Evolutionary conservation across 345 rosid genomes (phyloP).

Genomic region (Pugionium dolabratum): DNA sequence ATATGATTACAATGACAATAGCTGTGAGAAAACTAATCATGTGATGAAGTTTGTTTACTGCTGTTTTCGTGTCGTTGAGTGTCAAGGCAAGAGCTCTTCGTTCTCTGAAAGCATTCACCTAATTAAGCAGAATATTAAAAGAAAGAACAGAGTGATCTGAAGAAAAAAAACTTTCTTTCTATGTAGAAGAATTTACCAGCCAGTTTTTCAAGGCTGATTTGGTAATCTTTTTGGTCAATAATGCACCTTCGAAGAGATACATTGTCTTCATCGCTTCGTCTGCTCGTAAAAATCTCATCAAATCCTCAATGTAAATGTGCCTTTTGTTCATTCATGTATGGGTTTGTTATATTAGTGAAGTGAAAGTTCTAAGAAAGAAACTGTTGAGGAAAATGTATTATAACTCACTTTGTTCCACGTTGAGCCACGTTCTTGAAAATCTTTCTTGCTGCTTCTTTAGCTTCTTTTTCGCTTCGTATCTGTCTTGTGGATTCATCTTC

Average conservation of each 20-base stretch:
- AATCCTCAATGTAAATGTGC: constrained; percentile 65
- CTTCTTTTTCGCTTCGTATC: constrained; percentile 78
- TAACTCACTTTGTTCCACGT: constrained; percentile 53
- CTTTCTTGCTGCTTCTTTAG: constrained; percentile 84
- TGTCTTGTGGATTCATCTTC: constrained; percentile 63
- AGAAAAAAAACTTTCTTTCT: constrained; percentile 42
- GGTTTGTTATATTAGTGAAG: constrained; percentile 29
- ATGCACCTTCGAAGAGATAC: constrained; percentile 69
- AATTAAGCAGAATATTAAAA: constrained; percentile 18
- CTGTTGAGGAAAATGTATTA: not conserved
- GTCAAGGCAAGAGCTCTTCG: constrained; percentile 84
- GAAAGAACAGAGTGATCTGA: constrained; percentile 38
- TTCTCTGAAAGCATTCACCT: constrained; percentile 91
- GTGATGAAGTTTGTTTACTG: constrained; percentile 80
- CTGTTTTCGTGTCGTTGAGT: constrained; percentile 47
- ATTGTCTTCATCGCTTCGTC: constrained; percentile 77
- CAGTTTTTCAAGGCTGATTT: constrained; percentile 69
- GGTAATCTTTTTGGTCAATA: constrained; percentile 56
- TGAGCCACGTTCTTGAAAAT: constrained; percentile 76
- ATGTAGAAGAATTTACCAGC: constrained; percentile 83
- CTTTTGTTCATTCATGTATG: constrained; percentile 56
- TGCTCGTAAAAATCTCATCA: constrained; percentile 75
- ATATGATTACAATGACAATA: constrained; percentile 53
- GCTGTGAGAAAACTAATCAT: constrained; percentile 58
- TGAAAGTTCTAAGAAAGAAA: not conserved